phyloP scores from a whole-genome alignment of 352 stramenopile species.

The Phytophthora agathidicida region DNA sequence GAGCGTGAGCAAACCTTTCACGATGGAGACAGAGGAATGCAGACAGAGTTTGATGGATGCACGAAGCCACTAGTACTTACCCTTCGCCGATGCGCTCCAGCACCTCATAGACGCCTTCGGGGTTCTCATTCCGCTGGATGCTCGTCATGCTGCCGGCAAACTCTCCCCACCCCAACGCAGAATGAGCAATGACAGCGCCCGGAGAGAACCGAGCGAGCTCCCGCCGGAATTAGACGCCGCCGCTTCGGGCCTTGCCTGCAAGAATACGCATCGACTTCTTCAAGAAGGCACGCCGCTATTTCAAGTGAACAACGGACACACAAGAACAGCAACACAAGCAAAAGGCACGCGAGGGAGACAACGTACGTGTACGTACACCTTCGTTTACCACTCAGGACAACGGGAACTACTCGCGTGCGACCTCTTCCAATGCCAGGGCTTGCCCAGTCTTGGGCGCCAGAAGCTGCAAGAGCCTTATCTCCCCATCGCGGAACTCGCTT shows the following conservation, averaged over 20 bases:
- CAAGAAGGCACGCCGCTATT: too few relatives aligned
- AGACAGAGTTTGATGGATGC: slow-evolving; percentile 3
- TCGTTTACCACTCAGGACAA: slow-evolving; percentile 34
- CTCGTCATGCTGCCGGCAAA: slow-evolving; percentile 46
- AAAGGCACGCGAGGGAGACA: slow-evolving; percentile 20
- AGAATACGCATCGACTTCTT: slow-evolving; percentile 30
- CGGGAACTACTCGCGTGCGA: slow-evolving; percentile 18
- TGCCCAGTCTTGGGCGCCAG: neutral
- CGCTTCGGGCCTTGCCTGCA: too few relatives aligned
- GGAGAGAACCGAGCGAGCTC: neutral
- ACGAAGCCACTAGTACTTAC: slow-evolving; percentile 21
- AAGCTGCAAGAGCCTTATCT: slow-evolving; percentile 5
- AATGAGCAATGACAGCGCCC: slow-evolving; percentile 17
- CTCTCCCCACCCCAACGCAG: slow-evolving; percentile 12
- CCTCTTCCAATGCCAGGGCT: slow-evolving; percentile 10
- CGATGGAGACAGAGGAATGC: slow-evolving; percentile 1
- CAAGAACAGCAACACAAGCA: neutral
- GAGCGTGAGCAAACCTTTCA: slow-evolving; percentile 12
- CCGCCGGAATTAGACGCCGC: slow-evolving; percentile 21
- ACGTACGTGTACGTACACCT: slow-evolving; percentile 30
- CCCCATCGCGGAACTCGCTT: slow-evolving; percentile 14
- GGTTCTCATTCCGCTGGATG: slow-evolving; percentile 72
- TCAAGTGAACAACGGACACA: slow-evolving; percentile 27
- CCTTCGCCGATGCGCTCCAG: slow-evolving; percentile 82
- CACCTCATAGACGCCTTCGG: slow-evolving; percentile 76